Percentiles rank a stretch among this genome's conserved stretches.
These are phyloP conservation scores for Corylus heterophylla DNA, from an alignment of 306 rosid species.

Conservation along the genomic window DNA sequence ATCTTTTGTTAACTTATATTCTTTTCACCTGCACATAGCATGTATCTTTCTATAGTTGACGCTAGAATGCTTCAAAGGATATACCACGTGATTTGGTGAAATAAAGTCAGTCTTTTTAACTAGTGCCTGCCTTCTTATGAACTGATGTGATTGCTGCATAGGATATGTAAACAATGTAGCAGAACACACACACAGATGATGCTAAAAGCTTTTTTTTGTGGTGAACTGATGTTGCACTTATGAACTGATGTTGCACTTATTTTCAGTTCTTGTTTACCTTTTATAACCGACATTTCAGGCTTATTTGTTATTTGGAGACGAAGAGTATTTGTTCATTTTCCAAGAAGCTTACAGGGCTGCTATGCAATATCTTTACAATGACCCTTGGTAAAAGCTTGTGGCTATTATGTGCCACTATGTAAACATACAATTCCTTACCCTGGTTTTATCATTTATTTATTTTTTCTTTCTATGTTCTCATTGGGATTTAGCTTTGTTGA, in stretches of 20 bases:
- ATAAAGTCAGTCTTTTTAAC: neutral
- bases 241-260: neutral
- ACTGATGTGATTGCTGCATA: neutral
- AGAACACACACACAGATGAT: neutral
- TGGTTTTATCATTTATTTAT: neutral
- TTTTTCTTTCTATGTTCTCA: conserved; percentile 3
- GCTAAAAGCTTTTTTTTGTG: neutral
- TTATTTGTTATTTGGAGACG: conserved; percentile 89
- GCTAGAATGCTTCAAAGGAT: neutral
- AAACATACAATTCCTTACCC: conserved; percentile 27
- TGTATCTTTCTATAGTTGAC: neutral
- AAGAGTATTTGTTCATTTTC: conserved; percentile 90
- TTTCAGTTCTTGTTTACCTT: conserved; percentile 22
- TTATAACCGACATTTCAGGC: conserved; percentile 57
- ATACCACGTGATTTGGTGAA: neutral
- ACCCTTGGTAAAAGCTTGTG: conserved; percentile 84
- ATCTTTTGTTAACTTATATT: neutral
- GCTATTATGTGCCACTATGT: conserved; percentile 37
- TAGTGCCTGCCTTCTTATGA: neutral
- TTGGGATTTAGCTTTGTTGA: conserved; percentile 11
- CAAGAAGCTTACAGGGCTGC: conserved; percentile 98
- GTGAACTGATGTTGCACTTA: neutral
- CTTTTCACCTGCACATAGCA: neutral
- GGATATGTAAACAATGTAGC: neutral
- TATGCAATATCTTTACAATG: conserved; percentile 85